phyloP scores from a whole-genome alignment of 2,329 filamentous ascomycete genomes.

The Venturia oleaginea region DNA sequence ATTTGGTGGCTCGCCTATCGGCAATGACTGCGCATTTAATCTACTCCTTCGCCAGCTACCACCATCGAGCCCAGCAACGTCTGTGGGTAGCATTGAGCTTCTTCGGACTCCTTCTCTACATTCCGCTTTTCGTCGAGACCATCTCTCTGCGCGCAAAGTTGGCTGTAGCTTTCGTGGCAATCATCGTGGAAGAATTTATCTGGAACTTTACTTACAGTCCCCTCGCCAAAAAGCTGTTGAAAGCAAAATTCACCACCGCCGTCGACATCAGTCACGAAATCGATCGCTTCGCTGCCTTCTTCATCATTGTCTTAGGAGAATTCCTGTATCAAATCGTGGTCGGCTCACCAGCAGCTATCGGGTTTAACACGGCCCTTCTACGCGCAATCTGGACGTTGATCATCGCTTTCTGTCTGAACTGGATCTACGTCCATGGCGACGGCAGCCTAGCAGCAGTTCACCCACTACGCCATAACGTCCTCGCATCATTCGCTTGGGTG shows the following conservation, averaged over 20 bases:
- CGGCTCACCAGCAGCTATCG: constrained; percentile 37
- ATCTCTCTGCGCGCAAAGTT: constrained; percentile 35
- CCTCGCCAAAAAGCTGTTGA: constrained; percentile 34
- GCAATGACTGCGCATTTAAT: constrained; percentile 30
- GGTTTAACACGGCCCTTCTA: constrained; percentile 34
- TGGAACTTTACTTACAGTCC: constrained; percentile 40
- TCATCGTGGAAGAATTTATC: constrained; percentile 34
- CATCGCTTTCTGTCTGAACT: constrained; percentile 43
- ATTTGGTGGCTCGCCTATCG: constrained; percentile 33
- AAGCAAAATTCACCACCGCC: constrained; percentile 38
- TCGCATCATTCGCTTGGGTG: constrained; percentile 3
- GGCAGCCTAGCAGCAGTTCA: constrained; percentile 20
- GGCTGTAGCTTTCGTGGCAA: constrained; percentile 34
- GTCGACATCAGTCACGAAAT: constrained; percentile 43
- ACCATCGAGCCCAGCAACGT: constrained; percentile 39
- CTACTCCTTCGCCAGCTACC: constrained; percentile 39
- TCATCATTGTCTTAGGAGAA: constrained; percentile 44
- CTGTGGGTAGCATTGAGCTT: constrained; percentile 36
- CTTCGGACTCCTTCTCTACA: constrained; percentile 33
- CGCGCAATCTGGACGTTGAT: constrained; percentile 41
- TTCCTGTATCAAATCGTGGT: constrained; percentile 42
- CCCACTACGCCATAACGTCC: constrained; percentile 6
- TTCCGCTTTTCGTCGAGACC: constrained; percentile 36
- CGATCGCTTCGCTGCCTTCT: constrained; percentile 43
- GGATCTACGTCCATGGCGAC: constrained; percentile 42